Evolutionary conservation across 345 rosid species (phyloP).

Genomic region (Trapa bicornis): DNA sequence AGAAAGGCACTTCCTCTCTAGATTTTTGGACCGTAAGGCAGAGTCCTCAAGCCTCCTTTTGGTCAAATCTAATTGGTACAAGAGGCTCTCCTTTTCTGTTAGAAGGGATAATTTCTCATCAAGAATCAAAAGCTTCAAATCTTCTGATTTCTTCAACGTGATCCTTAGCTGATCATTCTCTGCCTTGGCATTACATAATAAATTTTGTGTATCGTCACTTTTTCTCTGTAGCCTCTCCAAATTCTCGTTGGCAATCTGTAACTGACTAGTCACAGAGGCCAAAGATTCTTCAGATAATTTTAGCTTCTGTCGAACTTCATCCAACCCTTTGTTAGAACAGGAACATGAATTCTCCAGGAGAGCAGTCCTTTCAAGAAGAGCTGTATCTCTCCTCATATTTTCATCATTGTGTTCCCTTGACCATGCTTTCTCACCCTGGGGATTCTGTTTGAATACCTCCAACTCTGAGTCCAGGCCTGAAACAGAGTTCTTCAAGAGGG

Average conservation of each 20-base stretch:
- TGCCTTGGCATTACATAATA: constrained; percentile 48
- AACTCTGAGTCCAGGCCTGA: constrained; percentile 67
- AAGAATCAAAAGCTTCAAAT: constrained; percentile 34
- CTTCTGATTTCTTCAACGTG: constrained; percentile 45
- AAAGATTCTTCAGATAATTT: constrained; percentile 10
- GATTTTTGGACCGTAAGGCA: constrained; percentile 33
- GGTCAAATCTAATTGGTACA: constrained; percentile 39
- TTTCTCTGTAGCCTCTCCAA: constrained; percentile 45
- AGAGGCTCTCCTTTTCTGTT: constrained; percentile 38
- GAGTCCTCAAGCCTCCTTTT: constrained; percentile 40
- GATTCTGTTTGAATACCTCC: constrained; percentile 47
- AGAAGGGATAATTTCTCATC: constrained; percentile 45
- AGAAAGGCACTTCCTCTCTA: constrained; percentile 30
- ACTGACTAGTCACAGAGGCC: constrained; percentile 20
- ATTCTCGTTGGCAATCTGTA: constrained; percentile 35
- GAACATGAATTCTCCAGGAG: constrained; percentile 53
- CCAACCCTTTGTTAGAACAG: constrained; percentile 60
- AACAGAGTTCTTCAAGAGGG: constrained; percentile 60
- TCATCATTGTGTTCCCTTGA: constrained; percentile 40
- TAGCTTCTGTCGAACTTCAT: constrained; percentile 47
- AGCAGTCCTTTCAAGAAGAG: background rate
- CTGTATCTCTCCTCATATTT: constrained; percentile 40
- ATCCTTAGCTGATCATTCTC: constrained; percentile 48
- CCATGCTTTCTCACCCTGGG: constrained; percentile 35
- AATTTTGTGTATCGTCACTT: constrained; percentile 45